Percentiles rank a stretch among this genome's conserved stretches.
Conservation (phyloP, 1,139 yeast genomes). For the Groenewaldozyma auringiensis region DNA sequence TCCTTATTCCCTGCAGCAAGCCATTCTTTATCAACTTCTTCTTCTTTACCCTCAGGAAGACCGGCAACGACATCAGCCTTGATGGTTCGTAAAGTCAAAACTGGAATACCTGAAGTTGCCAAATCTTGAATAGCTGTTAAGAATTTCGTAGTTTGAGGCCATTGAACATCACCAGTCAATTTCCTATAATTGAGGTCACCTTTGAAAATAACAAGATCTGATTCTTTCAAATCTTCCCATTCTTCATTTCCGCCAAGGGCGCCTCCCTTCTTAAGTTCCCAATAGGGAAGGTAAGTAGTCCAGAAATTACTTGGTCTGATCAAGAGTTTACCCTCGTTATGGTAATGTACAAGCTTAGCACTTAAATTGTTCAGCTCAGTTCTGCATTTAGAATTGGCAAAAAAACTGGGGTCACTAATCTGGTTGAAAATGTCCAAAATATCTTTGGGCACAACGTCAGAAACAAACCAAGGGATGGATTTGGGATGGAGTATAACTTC, state of each 20-base stretch:
- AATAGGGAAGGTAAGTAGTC: slow-evolving; percentile 68
- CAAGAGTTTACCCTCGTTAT: slow-evolving; percentile 42
- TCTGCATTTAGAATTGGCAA: slow-evolving; percentile 43
- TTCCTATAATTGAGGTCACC: slow-evolving; percentile 96
- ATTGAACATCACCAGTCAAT: slow-evolving; percentile 78
- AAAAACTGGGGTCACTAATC: slow-evolving; percentile 45
- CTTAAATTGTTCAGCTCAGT: slow-evolving; percentile 42
- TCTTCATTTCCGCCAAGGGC: slow-evolving; percentile 50
- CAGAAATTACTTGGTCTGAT: slow-evolving; percentile 70
- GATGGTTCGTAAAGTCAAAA: slow-evolving; percentile 79
- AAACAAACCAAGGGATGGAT: slow-evolving; percentile 93
- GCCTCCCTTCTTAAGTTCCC: slow-evolving; percentile 54
- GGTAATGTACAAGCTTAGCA: slow-evolving; percentile 43
- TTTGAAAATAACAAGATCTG: slow-evolving; percentile 74
- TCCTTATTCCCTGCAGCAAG: slow-evolving; percentile 43
- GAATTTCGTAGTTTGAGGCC: slow-evolving; percentile 82
- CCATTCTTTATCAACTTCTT: slow-evolving; percentile 57
- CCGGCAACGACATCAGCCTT: slow-evolving; percentile 97
- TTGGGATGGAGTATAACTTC: slow-evolving; percentile 79
- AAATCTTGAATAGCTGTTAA: slow-evolving; percentile 60
- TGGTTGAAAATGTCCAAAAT: slow-evolving; percentile 53
- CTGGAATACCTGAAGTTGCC: slow-evolving; percentile 49
- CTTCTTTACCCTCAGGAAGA: slow-evolving; percentile 59
- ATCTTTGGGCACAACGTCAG: slow-evolving; percentile 87
- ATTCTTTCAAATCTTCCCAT: slow-evolving; percentile 45